Evolutionary conservation across 2,329 filamentous ascomycete genomes (phyloP).

Genomic region (Fusarium cyanostomum): DNA sequence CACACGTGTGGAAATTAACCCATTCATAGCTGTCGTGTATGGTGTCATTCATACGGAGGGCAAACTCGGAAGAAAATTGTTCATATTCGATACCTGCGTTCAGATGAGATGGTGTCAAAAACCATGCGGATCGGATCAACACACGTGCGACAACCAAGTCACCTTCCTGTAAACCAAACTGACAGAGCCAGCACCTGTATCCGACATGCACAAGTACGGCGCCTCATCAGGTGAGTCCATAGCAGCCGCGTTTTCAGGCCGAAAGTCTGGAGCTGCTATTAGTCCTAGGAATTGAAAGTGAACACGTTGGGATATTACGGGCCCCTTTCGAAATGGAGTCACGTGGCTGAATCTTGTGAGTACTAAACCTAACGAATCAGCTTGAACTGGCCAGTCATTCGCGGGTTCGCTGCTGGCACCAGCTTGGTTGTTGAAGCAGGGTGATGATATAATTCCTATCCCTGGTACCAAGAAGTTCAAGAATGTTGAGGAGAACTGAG

Average conservation of each 20-base stretch:
- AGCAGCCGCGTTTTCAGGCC: too few relatives aligned
- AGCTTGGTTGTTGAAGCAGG: conserved; percentile 69
- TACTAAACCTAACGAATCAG: too few relatives aligned
- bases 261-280: too few relatives aligned
- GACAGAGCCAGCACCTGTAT: conserved; percentile 22
- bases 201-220: conserved; percentile 27
- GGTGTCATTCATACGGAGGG: conserved; percentile 3
- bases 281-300: too few relatives aligned
- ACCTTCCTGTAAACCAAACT: conserved; percentile 14
- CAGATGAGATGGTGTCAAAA: background rate
- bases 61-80: conserved; percentile 15
- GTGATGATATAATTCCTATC: conserved; percentile 65
- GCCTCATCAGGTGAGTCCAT: conserved; percentile 5
- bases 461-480: conserved; percentile 53
- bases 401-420: too few relatives aligned
- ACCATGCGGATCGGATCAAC: conserved; percentile 1
- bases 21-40: conserved; percentile 9
- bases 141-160: conserved; percentile 21
- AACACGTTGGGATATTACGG: too few relatives aligned
- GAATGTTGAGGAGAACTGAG: conserved; percentile 55
- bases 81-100: conserved; percentile 9
- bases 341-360: too few relatives aligned
- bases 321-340: too few relatives aligned
- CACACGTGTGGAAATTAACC: conserved; percentile 16
- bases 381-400: too few relatives aligned